Evolutionary conservation across 2,329 filamentous ascomycete genomes (phyloP), one percentile per base, ranked within the genome.

Genomic region (Talaromyces verruculosus): DNA sequence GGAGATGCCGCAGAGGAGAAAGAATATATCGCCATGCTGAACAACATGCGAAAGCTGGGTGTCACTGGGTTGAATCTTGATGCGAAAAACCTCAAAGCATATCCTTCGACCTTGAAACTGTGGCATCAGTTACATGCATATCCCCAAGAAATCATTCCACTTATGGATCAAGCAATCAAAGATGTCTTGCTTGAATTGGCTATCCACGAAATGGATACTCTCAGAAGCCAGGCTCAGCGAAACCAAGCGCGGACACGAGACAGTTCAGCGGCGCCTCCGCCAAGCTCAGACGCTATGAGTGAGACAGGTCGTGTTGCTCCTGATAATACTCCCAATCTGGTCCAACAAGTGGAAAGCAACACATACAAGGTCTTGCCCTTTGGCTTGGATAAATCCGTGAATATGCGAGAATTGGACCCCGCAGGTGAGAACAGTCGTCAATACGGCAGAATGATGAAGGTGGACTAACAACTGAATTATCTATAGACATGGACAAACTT

Each of bases 91-190:
- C 84, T 99, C 67, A 96, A 96, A 76, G 86, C 93, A 13, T 99
- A 97, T 75, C 95, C 96, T 2, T 89, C 92, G 0, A 98, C 95
- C 0, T 84, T 90, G 72, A 98, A 98, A 80, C 83, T 99, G 65
- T 98, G 93, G 91, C 91, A 98, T 76, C 96, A 99, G 78, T 84
- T 96, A 66, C 92, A 96, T 76, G 89, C 91, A 15, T 99, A 97
- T 74, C 95, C 95, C 0, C 93, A 95, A 74, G 95, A 99, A 84
- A 93, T 99, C 63, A 91, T 99, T 53, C 93, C 94, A 2, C 85
- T 98, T 57, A 97, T 99, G 90, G 96, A 99, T 84, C 92, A 96
- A 77, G 89, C 89, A 5, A 87, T 97, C 61, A 96, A 97, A 75
- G 94, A 99, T 79, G 84, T 92, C 63, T 96, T 98, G 89, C 87